These are phyloP conservation scores for Zymoseptoria ardabiliae DNA, from an alignment of 2,329 filamentous ascomycete species.

Conservation along the genomic window DNA sequence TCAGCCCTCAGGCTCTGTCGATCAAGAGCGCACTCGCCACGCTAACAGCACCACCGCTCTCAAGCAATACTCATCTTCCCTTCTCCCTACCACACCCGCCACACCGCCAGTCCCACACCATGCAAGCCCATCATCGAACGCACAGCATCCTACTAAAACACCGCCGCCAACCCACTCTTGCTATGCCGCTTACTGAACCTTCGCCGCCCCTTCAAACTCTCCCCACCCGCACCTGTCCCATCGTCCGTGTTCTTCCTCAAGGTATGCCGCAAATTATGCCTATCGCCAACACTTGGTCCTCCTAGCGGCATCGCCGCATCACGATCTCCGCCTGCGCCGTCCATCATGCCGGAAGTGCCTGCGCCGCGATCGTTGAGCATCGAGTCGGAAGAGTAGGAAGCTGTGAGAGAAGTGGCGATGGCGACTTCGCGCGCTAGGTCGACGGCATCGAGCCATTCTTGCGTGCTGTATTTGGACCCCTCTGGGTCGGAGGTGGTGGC, in stretches of 20 bases:
- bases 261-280: slow-evolving; percentile 25
- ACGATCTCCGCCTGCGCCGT: slow-evolving; percentile 33
- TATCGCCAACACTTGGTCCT: slow-evolving; percentile 18
- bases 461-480: slow-evolving; percentile 60
- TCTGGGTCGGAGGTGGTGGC: slow-evolving; percentile 57
- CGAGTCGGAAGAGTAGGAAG: slow-evolving; percentile 54
- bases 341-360: slow-evolving; percentile 56
- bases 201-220: slow-evolving; percentile 41
- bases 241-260: slow-evolving; percentile 32
- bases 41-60: not conserved
- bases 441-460: slow-evolving; percentile 88
- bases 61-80: not conserved
- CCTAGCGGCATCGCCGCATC: slow-evolving; percentile 31
- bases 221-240: slow-evolving; percentile 3
- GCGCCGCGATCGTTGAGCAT: slow-evolving; percentile 36
- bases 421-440: slow-evolving; percentile 82
- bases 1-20: not conserved
- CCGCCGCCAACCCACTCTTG: slow-evolving; percentile 85
- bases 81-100: too few species aligned
- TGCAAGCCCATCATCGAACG: not conserved
- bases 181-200: slow-evolving; percentile 87
- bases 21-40: not conserved
- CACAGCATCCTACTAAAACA: slow-evolving; percentile 51
- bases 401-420: slow-evolving; percentile 54
- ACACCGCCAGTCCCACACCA: not conserved